Conservation (phyloP, 306 rosid genomes). For the Glycyrrhiza uralensis region DNA sequence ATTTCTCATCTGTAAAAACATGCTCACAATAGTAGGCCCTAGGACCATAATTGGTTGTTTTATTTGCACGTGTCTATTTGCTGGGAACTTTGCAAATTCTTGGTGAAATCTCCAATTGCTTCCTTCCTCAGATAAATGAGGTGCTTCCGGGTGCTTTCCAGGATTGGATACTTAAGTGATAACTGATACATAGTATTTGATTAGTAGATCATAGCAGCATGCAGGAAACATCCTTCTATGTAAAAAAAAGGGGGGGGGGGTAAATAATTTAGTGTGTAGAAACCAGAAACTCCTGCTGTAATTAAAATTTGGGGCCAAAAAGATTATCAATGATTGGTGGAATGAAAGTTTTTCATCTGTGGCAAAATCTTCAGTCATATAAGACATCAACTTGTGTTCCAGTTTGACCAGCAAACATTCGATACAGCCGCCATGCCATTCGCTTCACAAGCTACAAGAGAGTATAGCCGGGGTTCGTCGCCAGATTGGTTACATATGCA, state of each 20-base stretch:
- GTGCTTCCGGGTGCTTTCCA: background rate
- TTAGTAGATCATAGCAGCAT: background rate
- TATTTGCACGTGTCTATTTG: background rate
- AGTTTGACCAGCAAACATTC: constrained; percentile 72
- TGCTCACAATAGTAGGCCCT: background rate
- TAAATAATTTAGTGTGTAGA: background rate
- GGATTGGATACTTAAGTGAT: background rate
- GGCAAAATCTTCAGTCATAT: constrained; percentile 20
- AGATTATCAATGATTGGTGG: background rate
- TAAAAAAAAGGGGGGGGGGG: background rate
- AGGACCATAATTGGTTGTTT: background rate
- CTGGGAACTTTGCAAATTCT: background rate
- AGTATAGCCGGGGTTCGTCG: constrained; percentile 67
- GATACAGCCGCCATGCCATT: constrained; percentile 59
- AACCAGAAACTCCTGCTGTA: background rate
- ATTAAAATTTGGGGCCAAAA: background rate
- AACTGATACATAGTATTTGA: background rate
- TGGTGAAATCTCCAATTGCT: background rate
- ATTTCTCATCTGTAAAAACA: background rate
- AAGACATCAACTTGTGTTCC: constrained; percentile 38
- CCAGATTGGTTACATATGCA: constrained; percentile 98
- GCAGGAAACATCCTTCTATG: constrained; percentile 1
- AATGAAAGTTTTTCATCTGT: constrained; percentile 15
- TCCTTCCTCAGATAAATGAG: background rate
- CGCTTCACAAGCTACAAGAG: constrained; percentile 68